Conservation (phyloP, 768 basidiomycete genomes). For the Podaxis pistillaris region DNA sequence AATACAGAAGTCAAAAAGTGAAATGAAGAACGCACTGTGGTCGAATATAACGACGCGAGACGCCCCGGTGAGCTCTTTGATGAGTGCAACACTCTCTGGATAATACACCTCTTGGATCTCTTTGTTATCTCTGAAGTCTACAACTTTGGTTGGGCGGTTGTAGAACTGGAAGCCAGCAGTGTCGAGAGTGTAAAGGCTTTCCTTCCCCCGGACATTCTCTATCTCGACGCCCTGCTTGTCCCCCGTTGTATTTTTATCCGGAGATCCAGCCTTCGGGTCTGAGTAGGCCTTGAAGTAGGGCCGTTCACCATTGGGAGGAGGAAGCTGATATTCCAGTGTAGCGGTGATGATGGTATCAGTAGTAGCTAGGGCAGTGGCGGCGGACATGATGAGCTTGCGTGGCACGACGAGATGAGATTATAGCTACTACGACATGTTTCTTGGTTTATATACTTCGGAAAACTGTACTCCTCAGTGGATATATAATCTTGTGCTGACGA, state of each 20-base stretch:
- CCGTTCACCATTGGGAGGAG: slow-evolving; percentile 24
- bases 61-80: slow-evolving; percentile 59
- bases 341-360: background rate
- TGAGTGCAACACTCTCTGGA: slow-evolving; percentile 51
- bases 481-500: no score
- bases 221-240: slow-evolving; percentile 33
- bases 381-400: background rate
- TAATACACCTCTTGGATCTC: slow-evolving; percentile 54
- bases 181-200: slow-evolving; percentile 42
- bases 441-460: no score
- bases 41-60: slow-evolving; percentile 57
- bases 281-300: slow-evolving; percentile 24
- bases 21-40: slow-evolving; percentile 43
- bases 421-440: no score
- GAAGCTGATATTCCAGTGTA: background rate
- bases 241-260: slow-evolving; percentile 21
- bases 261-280: slow-evolving; percentile 20
- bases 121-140: slow-evolving; percentile 35
- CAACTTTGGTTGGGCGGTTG: slow-evolving; percentile 36
- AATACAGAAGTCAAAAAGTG: background rate
- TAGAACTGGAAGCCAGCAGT: slow-evolving; percentile 48
- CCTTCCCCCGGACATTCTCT: slow-evolving; percentile 54
- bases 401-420: no score
- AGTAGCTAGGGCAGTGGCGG: background rate
- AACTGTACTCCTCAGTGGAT: no score